Conservation (phyloP, 257 asterid species). For the Rauvolfia tetraphylla region DNA sequence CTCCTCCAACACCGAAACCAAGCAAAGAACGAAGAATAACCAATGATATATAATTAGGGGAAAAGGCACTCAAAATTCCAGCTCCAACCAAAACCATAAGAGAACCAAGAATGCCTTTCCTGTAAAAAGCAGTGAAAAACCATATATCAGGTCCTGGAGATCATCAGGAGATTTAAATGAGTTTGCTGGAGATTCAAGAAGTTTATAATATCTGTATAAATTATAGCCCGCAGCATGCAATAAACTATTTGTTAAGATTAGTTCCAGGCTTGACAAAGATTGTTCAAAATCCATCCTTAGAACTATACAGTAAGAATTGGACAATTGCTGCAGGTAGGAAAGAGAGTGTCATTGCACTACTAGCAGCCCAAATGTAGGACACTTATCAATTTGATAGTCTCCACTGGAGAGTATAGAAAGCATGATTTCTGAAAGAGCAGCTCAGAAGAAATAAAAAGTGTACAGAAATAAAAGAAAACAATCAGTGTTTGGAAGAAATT, state of each 20-base stretch:
- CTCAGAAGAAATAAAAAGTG: too few relatives aligned
- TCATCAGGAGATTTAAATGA: not conserved
- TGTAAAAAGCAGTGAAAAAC: conserved; percentile 20
- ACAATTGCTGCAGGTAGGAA: too few relatives aligned
- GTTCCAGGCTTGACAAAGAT: not conserved
- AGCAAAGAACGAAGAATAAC: conserved; percentile 29
- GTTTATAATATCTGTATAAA: not conserved
- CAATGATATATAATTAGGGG: conserved; percentile 42
- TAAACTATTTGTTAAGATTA: too few relatives aligned
- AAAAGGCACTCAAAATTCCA: conserved; percentile 63
- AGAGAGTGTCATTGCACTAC: too few relatives aligned
- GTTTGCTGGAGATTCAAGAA: not conserved
- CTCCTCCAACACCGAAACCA: conserved; percentile 46
- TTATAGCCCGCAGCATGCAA: not conserved
- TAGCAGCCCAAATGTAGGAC: too few relatives aligned
- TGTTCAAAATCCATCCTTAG: not conserved
- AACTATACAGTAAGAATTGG: not conserved
- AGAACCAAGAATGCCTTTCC: conserved; percentile 65
- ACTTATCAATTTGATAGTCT: too few relatives aligned
- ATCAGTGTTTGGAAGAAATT: too few relatives aligned
- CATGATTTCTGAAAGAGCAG: too few relatives aligned
- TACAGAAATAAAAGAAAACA: too few relatives aligned
- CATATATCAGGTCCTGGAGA: not conserved
- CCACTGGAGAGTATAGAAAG: too few relatives aligned
- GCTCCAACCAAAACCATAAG: conserved; percentile 41